A percentile compares a stretch with the other conserved stretches of the same genome.
phyloP scores from a whole-genome alignment of 2,329 filamentous ascomycete species.

The Tolypocladium sp. region DNA sequence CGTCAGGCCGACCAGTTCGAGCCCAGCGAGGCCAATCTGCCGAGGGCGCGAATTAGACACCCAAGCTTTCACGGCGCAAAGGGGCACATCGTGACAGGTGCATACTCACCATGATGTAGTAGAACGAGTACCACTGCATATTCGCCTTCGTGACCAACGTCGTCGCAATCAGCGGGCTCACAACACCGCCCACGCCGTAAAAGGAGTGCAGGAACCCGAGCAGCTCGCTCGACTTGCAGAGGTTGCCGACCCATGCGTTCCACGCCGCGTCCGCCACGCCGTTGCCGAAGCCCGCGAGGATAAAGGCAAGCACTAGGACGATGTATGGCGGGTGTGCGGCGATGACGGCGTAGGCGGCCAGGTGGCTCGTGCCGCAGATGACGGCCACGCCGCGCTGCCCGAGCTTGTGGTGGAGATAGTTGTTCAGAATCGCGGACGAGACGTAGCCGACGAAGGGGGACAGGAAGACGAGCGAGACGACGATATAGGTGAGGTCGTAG shows the following conservation, averaged over 20 bases:
- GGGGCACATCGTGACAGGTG: slow-evolving; percentile 44
- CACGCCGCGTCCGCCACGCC: slow-evolving; percentile 55
- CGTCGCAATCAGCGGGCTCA: slow-evolving; percentile 63
- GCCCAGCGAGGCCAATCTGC: slow-evolving; percentile 50
- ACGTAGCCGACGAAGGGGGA: slow-evolving; percentile 57
- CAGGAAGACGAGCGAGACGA: slow-evolving; percentile 58
- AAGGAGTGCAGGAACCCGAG: slow-evolving; percentile 64
- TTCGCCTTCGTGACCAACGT: slow-evolving; percentile 57
- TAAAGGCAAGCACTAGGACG: slow-evolving; percentile 54
- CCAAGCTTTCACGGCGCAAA: slow-evolving; percentile 53
- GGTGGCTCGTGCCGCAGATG: slow-evolving; percentile 51
- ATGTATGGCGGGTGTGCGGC: slow-evolving; percentile 61
- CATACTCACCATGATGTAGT: slow-evolving; percentile 55
- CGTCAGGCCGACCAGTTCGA: slow-evolving; percentile 45
- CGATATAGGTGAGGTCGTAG: slow-evolving; percentile 50
- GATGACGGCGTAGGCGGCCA: slow-evolving; percentile 56
- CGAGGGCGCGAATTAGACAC: not conserved
- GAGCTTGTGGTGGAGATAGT: slow-evolving; percentile 23
- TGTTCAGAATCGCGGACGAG: slow-evolving; percentile 52
- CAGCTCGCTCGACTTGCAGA: slow-evolving; percentile 64
- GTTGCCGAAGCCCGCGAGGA: slow-evolving; percentile 62
- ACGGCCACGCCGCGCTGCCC: slow-evolving; percentile 55
- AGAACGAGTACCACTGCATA: slow-evolving; percentile 63
- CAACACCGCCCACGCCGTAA: slow-evolving; percentile 63
- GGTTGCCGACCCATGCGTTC: slow-evolving; percentile 58